Evolutionary conservation across 2,329 filamentous ascomycete genomes (phyloP).

Genomic region (Orbilia brochopaga): DNA sequence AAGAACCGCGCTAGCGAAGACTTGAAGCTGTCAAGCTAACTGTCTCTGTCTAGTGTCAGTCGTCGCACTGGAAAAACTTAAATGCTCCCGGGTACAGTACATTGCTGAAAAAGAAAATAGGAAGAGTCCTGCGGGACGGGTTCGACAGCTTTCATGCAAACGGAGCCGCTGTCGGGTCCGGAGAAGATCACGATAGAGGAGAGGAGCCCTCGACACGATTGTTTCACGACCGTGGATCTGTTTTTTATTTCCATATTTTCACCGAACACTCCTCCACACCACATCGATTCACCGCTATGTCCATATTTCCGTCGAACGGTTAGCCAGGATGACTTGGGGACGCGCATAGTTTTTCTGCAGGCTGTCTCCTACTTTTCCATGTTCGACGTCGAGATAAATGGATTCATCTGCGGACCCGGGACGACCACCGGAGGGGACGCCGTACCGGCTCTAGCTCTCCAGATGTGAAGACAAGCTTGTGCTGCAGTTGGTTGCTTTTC

Average conservation of each 20-base stretch:
- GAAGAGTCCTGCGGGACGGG: not conserved
- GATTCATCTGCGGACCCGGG: slow-evolving; percentile 14
- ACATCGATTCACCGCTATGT: too few relatives aligned
- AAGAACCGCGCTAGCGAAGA: slow-evolving; percentile 1
- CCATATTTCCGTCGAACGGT: not conserved
- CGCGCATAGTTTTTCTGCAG: too few relatives aligned
- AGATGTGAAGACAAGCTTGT: slow-evolving; percentile 17
- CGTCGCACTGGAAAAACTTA: slow-evolving; percentile 35
- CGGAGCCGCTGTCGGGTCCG: not conserved
- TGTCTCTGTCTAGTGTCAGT: slow-evolving; percentile 18
- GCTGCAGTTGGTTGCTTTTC: slow-evolving; percentile 33
- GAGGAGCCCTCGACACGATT: too few relatives aligned
- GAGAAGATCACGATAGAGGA: not conserved
- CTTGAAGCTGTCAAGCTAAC: slow-evolving; percentile 16
- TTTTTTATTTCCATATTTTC: not conserved
- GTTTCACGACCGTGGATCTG: not conserved
- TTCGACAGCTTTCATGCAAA: not conserved
- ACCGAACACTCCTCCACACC: too few relatives aligned
- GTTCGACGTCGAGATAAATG: not conserved
- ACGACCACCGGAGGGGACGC: slow-evolving; percentile 12
- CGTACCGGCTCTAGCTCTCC: slow-evolving; percentile 8
- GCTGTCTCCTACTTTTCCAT: not conserved
- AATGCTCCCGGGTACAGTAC: slow-evolving; percentile 21
- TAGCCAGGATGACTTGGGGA: too few relatives aligned
- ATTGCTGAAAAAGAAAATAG: not conserved